Base-by-base conservation (phyloP, 1,284 basidiomycete genomes). In the Ustilago vetiveriae region DNA sequence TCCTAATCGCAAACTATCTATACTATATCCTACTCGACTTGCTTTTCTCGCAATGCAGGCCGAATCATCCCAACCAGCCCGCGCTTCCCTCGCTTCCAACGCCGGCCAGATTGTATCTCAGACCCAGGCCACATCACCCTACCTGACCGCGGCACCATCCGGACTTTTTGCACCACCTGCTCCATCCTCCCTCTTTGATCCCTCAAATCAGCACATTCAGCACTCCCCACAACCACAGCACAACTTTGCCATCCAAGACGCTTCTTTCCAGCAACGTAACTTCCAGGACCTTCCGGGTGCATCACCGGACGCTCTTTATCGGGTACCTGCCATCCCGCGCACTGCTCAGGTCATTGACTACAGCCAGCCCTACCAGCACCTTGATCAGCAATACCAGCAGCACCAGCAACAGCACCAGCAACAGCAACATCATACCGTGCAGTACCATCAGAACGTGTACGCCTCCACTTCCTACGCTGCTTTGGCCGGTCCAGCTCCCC, bases 381-480 rank as follows among this genome's bases (percentile, higher is more conserved):
- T 58, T 36, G 59, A 51, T 30, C 29, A 48, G 8, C 65, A 66
- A 17, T 35, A 43, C 19, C 49, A 48, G 8, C 65, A 66, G 19
- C 35, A 43, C 19, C 49, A 48, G 9, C 33, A 46, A 3, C 62
- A 65, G 13, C 64, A 51, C 17, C 51, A 46, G 8, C 60, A 37
- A 1, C 52, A 39, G 22, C 55, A 58, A 5, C 44, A n/a, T 27
- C 57, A 60, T 23, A 23, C 45, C 24, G 46, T 49, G 16, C 60
- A 38, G 4, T 64, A 57, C 26, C 30, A 43, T 32, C 36, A 17
- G 13, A 44, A 53, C 27, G 41, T 58, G 19, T 65, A 57, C 62
- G 50, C 62, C 21, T 57, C 54, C 3, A 65, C 54, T n/a, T 65
- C 54, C 14, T 65, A 58, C 39, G 52, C 62, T 19, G 29, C 54